Conservation (phyloP, 2,329 filamentous ascomycete genomes). For the Alternaria arborescens region DNA sequence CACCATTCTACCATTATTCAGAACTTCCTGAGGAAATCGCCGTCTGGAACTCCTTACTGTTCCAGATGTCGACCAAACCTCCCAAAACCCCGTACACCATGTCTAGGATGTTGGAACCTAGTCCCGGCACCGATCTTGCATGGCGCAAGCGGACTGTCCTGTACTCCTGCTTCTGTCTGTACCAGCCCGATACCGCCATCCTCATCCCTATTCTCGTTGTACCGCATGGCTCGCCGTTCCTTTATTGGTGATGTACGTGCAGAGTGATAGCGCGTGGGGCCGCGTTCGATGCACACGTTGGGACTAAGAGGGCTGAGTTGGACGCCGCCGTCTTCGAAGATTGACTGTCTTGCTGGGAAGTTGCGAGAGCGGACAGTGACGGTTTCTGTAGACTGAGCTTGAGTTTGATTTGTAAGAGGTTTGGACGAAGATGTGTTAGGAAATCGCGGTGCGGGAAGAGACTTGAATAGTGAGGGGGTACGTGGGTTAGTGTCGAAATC, state of each 20-base stretch:
- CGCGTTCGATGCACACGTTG: conserved; percentile 44
- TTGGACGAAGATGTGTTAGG: neutral
- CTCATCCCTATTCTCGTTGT: conserved; percentile 2
- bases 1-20: neutral
- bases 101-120: conserved; percentile 18
- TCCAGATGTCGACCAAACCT: neutral
- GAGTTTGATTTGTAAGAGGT: neutral
- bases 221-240: neutral
- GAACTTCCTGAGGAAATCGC: too few species aligned
- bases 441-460: neutral
- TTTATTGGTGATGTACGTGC: conserved; percentile 4
- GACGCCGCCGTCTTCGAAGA: conserved; percentile 17
- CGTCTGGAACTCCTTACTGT: neutral
- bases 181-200: neutral
- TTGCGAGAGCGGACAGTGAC: neutral
- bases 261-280: conserved; percentile 28
- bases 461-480: neutral
- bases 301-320: conserved; percentile 37
- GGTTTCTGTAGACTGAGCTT: neutral
- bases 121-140: conserved; percentile 17
- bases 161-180: neutral
- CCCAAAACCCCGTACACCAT: neutral
- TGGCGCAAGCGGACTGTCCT: conserved; percentile 3
- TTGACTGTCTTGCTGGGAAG: neutral
- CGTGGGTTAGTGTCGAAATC: neutral